Percentiles rank a stretch among this genome's conserved stretches.
Conservation (phyloP, 2,329 filamentous ascomycete species). For the Trichoderma sp. region DNA sequence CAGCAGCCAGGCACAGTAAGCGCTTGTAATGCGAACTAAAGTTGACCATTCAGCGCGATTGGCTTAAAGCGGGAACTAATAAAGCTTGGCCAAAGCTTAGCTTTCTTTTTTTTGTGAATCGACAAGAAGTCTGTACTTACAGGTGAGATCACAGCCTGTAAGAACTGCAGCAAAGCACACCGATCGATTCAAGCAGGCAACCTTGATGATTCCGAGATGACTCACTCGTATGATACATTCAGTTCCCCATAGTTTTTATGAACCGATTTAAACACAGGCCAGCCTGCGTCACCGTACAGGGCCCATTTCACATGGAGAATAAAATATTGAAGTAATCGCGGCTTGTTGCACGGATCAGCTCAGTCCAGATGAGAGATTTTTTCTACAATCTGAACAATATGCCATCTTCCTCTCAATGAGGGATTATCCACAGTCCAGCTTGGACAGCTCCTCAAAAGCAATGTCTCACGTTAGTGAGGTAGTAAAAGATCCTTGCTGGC, state of each 20-base stretch:
- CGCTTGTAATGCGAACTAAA: too few relatives aligned
- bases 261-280: neutral
- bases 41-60: too few relatives aligned
- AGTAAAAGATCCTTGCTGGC: neutral
- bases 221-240: too few relatives aligned
- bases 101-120: too few relatives aligned
- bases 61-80: too few relatives aligned
- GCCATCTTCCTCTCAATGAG: neutral
- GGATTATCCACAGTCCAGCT: neutral
- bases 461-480: neutral
- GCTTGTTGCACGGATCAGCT: neutral
- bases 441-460: neutral
- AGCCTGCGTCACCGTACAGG: neutral
- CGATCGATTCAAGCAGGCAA: too few relatives aligned
- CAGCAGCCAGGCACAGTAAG: too few relatives aligned
- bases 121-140: too few relatives aligned
- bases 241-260: neutral
- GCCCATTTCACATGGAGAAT: neutral
- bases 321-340: neutral
- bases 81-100: too few relatives aligned
- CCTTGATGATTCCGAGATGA: too few relatives aligned
- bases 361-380: neutral
- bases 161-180: too few relatives aligned
- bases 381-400: neutral
- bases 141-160: too few relatives aligned